These are phyloP conservation scores for Punica granatum DNA, from an alignment of 345 rosid genomes.

Conservation along the genomic window DNA sequence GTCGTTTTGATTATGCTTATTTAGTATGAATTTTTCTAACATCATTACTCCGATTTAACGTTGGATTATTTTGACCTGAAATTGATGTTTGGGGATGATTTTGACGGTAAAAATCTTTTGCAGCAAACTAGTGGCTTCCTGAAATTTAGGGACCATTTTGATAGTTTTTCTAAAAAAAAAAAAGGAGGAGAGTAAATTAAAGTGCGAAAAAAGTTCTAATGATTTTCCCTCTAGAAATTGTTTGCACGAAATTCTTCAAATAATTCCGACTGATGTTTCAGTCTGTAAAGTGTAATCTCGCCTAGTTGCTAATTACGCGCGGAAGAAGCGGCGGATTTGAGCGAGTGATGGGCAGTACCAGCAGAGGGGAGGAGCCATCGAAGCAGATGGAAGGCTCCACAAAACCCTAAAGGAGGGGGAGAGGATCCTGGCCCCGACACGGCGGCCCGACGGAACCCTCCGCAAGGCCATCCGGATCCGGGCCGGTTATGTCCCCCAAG, in stretches of 20 bases:
- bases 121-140: too few relatives aligned
- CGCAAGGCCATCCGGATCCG: slow-evolving; percentile 83
- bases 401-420: slow-evolving; percentile 98
- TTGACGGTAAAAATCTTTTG: too few relatives aligned
- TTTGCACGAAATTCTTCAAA: background rate
- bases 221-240: background rate
- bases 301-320: background rate
- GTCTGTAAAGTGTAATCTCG: background rate
- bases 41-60: too few relatives aligned
- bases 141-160: too few relatives aligned
- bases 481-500: slow-evolving; percentile 81
- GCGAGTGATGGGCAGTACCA: slow-evolving; percentile 21
- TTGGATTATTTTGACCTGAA: too few relatives aligned
- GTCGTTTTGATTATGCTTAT: too few relatives aligned
- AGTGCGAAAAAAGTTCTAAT: background rate
- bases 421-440: slow-evolving; percentile 71
- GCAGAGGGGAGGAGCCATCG: slow-evolving; percentile 39
- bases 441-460: slow-evolving; percentile 87
- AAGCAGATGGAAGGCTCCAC: slow-evolving; percentile 57
- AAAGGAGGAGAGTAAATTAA: too few relatives aligned
- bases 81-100: too few relatives aligned
- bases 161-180: too few relatives aligned
- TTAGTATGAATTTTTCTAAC: too few relatives aligned
- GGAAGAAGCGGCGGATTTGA: background rate
- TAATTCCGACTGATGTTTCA: background rate